phyloP scores from a whole-genome alignment of 441 rosid genomes.

The Populus trichocarpa region DNA sequence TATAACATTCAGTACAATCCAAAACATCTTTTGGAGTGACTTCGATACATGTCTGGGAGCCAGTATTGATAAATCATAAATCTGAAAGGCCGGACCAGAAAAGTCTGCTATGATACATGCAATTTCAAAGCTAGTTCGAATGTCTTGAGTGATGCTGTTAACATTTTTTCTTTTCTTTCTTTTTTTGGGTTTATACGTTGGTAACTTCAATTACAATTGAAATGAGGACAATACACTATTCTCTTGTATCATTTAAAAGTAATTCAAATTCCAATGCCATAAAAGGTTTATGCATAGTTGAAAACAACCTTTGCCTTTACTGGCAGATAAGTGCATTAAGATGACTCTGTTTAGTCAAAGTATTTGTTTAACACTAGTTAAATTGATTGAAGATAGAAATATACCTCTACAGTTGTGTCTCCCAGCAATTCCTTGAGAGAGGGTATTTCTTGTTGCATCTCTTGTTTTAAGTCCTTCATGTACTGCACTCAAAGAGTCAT shows the following conservation, averaged over 20 bases:
- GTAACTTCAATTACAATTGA: neutral
- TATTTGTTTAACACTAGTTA: conserved; percentile 2
- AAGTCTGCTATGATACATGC: neutral
- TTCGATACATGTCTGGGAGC: neutral
- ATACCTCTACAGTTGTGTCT: conserved; percentile 47
- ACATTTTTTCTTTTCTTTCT: too few relatives aligned
- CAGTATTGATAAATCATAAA: neutral
- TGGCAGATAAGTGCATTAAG: neutral
- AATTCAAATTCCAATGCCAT: neutral
- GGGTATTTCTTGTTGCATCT: conserved; percentile 43
- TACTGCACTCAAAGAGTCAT: conserved; percentile 29
- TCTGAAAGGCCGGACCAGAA: neutral
- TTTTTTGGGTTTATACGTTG: neutral
- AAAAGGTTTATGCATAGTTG: neutral
- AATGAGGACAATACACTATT: neutral
- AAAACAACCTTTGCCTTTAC: neutral
- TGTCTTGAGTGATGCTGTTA: neutral
- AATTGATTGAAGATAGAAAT: conserved; percentile 11
- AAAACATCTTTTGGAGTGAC: neutral
- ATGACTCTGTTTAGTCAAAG: neutral
- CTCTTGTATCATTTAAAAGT: neutral
- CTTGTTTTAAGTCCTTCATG: conserved; percentile 41
- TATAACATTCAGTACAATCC: neutral
- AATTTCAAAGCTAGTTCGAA: neutral
- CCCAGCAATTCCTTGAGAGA: conserved; percentile 39